A percentile compares a stretch with the other conserved stretches of the same genome.
Evolutionary conservation across 2,329 filamentous ascomycete genomes (phyloP).

Genomic region (Claviceps purpurea): DNA sequence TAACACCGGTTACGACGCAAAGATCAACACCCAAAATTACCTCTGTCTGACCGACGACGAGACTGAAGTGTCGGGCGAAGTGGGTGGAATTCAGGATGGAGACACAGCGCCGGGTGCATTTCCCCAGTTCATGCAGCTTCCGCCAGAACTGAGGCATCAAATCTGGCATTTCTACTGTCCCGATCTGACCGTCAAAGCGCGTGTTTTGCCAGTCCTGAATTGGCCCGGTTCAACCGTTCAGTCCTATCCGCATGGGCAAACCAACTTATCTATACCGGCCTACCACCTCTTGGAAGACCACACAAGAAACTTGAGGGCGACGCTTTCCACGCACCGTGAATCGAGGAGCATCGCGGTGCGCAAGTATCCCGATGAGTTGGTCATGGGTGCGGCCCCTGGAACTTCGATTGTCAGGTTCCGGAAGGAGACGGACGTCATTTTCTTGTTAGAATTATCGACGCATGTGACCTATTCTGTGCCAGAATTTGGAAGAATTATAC

Average conservation of each 20-base stretch:
- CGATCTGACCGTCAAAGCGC: conserved; percentile 13
- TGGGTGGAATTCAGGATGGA: not conserved
- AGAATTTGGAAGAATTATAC: conserved; percentile 16
- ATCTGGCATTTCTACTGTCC: conserved; percentile 22
- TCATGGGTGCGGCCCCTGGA: conserved; percentile 12
- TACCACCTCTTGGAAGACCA: conserved; percentile 13
- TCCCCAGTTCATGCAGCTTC: conserved; percentile 15
- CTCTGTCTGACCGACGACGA: conserved; percentile 6
- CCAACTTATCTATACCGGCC: conserved; percentile 9
- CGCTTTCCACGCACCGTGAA: conserved; percentile 22
- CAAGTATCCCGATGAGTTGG: conserved; percentile 19
- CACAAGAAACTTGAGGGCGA: conserved; percentile 15
- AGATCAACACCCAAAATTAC: not conserved
- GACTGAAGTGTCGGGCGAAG: conserved; percentile 4
- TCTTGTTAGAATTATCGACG: conserved; percentile 9
- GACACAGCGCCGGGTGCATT: conserved; percentile 7
- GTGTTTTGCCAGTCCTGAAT: conserved; percentile 9
- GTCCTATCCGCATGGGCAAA: conserved; percentile 1
- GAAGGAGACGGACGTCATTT: conserved; percentile 18
- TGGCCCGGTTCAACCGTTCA: not conserved
- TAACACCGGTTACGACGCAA: conserved; percentile 2
- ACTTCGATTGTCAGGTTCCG: conserved; percentile 18
- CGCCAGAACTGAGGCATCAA: conserved; percentile 20
- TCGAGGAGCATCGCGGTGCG: conserved; percentile 20
- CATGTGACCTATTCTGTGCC: conserved; percentile 9